Evolutionary conservation across 176 grass and related monocot species (phyloP).

Genomic region (Elymus sibiricus): DNA sequence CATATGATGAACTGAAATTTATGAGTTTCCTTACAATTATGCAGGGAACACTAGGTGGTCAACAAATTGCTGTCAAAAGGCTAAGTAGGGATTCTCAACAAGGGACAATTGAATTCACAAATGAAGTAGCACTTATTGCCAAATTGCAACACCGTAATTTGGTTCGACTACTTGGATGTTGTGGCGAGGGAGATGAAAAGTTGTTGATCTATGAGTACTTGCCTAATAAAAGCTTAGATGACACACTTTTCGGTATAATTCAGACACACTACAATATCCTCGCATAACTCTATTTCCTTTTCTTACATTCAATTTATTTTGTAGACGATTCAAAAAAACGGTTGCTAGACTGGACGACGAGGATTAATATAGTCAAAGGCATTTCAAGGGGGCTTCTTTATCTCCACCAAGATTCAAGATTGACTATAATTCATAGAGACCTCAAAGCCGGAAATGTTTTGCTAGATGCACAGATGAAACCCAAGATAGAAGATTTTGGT

Average conservation of each 20-base stretch:
- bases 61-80: constrained; percentile 44
- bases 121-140: constrained; percentile 34
- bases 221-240: constrained; percentile 31
- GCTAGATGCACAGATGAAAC: constrained; percentile 40
- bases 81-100: constrained; percentile 34
- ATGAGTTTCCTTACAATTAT: background rate
- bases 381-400: constrained; percentile 45
- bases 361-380: constrained; percentile 48
- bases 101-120: constrained; percentile 34
- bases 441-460: constrained; percentile 45
- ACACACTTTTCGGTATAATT: constrained; percentile 27
- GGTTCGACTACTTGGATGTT: constrained; percentile 36
- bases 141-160: constrained; percentile 38
- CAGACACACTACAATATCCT: background rate
- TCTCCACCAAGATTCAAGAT: constrained; percentile 55
- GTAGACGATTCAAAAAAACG: constrained; percentile 5
- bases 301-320: background rate
- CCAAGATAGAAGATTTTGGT: constrained; percentile 54
- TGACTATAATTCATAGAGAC: constrained; percentile 47
- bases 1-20: background rate
- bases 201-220: constrained; percentile 42
- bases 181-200: constrained; percentile 36
- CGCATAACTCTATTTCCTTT: too few species aligned
- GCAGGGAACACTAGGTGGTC: constrained; percentile 25
- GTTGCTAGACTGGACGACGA: constrained; percentile 29